These are phyloP conservation scores for Alnus rubra DNA, from an alignment of 306 rosid species.

Conservation along the genomic window DNA sequence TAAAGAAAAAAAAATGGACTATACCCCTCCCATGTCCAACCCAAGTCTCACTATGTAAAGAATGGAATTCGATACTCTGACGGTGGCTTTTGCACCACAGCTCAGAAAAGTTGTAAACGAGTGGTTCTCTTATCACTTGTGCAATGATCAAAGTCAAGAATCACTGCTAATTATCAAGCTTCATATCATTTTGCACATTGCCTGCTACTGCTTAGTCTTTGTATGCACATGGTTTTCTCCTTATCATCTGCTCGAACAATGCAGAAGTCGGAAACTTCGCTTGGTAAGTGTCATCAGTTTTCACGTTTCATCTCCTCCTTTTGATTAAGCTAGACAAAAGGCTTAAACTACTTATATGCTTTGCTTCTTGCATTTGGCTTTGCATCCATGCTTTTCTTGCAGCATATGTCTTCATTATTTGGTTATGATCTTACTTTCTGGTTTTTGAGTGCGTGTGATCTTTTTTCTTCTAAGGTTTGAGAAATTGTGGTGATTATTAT, in stretches of 20 bases:
- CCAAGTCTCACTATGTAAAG: slow-evolving; percentile 1
- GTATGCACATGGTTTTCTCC: neutral
- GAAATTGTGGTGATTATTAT: slow-evolving; percentile 12
- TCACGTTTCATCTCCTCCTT: neutral
- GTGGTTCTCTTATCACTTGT: slow-evolving; percentile 11
- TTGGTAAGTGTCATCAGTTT: slow-evolving; percentile 33
- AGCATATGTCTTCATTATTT: neutral
- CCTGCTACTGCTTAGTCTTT: slow-evolving; percentile 3
- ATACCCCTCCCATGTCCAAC: neutral
- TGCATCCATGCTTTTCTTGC: slow-evolving; percentile 23
- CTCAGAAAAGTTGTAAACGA: slow-evolving; percentile 21
- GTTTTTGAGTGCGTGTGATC: neutral
- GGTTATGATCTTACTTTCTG: neutral
- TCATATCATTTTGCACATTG: slow-evolving; percentile 12
- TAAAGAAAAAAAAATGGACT: neutral
- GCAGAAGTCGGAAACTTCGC: slow-evolving; percentile 37
- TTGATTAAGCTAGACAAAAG: neutral
- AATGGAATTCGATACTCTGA: slow-evolving; percentile 49
- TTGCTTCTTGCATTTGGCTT: slow-evolving; percentile 16
- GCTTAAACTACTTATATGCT: slow-evolving; percentile 11
- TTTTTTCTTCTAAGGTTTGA: neutral
- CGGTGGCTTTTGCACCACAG: slow-evolving; percentile 34
- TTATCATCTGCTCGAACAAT: slow-evolving; percentile 23
- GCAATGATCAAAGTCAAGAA: neutral
- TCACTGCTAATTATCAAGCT: slow-evolving; percentile 10